Base-by-base conservation (phyloP, 345 rosid species). In the Conringia planisiliqua region DNA sequence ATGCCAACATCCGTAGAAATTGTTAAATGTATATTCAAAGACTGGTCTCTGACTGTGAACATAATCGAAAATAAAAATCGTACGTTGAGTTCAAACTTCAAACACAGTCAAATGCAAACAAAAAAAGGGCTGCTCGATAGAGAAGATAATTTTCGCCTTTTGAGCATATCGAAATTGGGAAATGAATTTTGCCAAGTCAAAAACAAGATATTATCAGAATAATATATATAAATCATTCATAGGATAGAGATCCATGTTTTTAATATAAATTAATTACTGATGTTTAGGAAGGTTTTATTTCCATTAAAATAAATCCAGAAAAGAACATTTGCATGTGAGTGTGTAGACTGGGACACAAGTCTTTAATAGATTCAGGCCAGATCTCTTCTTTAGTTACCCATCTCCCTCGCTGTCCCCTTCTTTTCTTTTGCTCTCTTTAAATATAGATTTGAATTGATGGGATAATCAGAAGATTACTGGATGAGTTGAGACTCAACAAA, bases 271-370 rank as follows among this genome's bases (percentile, higher is more conserved):
- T 13, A 26, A 48, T 12, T 13, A 66, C 4, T 47, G 33, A 18
- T 18, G 26, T 13, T 51, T 52, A 61, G 27, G 38, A 52, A 36
- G 48, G 14, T 40, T 69, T 4, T 24, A 29, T 55, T 11, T 38
- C 22, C 46, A 47, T 30, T 22, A 32, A 9, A 64, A 61, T 30
- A 44, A n/a, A 70, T n/a, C 10, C 57, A 13, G 20, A 44, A 64
- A 64, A 64, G 39, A 65, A 33, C 65, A 73, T 24, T 6, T 32
- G 78, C 73, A 75, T 75, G 78, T 75, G 73, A 74, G 58, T 58
- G 17, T 10, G 67, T 39, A 67, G 73, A 67, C 18, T 38, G 78
- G 71, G 42, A 75, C 68, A 38, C 54, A 67, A 75, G 73, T 59
- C 62, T 46, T 67, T 16, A 48, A 48, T 48, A 67, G 62, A 67